phyloP scores from a whole-genome alignment of 2,329 filamentous ascomycete species.

The Graphilbum fragrans region DNA sequence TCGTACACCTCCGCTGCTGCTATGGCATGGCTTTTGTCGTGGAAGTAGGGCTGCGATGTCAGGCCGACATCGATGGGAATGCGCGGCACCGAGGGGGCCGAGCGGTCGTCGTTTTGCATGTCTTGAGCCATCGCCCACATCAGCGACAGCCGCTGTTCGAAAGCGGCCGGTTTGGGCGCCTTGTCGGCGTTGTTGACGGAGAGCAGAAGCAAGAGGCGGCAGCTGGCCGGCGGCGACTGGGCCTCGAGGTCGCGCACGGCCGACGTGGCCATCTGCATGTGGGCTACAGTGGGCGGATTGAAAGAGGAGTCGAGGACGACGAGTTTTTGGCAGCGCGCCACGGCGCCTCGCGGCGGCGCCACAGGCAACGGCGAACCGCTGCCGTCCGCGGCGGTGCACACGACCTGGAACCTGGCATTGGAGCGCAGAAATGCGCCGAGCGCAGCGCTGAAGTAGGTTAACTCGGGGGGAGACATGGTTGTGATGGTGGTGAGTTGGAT shows the following conservation, averaged over 20 bases:
- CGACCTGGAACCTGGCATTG: constrained; percentile 27
- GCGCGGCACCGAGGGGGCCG: constrained; percentile 1
- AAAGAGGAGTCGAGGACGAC: constrained; percentile 56
- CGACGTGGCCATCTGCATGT: constrained; percentile 42
- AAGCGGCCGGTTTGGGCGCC: constrained; percentile 52
- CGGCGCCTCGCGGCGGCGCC: no score
- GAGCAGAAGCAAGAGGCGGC: constrained; percentile 45
- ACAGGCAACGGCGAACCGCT: background rate
- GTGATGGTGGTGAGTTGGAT: background rate
- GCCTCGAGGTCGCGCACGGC: constrained; percentile 23
- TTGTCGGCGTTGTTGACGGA: constrained; percentile 57
- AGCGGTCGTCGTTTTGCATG: constrained; percentile 17
- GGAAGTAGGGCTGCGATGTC: constrained; percentile 62
- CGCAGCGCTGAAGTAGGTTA: constrained; percentile 29
- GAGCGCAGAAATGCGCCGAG: constrained; percentile 32
- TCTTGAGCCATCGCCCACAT: constrained; percentile 59
- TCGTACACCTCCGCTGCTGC: constrained; percentile 29
- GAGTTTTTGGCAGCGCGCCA: constrained; percentile 23
- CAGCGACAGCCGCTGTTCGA: constrained; percentile 55
- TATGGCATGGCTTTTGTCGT: constrained; percentile 55
- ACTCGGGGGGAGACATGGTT: constrained; percentile 6
- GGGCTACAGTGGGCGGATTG: constrained; percentile 54
- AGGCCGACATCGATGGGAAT: constrained; percentile 52
- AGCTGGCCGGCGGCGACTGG: constrained; percentile 3
- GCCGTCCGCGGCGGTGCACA: constrained; percentile 25